Percentiles rank a stretch among this genome's conserved stretches.
phyloP scores from a whole-genome alignment of 192 early-diverging fungal species.

The Backusella liffmaniae region DNA sequence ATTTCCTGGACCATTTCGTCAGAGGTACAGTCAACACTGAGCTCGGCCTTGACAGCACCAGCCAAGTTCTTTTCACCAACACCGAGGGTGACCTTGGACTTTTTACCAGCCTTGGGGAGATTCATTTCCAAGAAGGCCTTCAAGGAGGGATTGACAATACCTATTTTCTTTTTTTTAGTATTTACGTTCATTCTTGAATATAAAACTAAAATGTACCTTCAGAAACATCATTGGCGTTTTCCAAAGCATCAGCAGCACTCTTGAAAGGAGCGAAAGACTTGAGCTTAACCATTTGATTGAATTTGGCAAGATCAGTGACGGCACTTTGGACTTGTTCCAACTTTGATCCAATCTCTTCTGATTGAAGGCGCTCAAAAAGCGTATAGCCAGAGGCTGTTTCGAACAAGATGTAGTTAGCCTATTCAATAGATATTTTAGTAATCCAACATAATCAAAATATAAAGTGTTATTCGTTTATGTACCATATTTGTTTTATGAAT shows the following conservation, averaged over 20 bases:
- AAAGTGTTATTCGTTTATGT: neutral
- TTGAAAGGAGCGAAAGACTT: constrained; percentile 98
- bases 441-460: neutral
- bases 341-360: constrained; percentile 95
- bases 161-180: constrained; percentile 35
- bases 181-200: neutral
- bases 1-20: constrained; percentile 87
- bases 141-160: constrained; percentile 83
- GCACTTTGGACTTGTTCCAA: constrained; percentile 84
- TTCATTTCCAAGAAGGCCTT: constrained; percentile 96
- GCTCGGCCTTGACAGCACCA: constrained; percentile 71
- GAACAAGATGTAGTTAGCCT: constrained; percentile 75
- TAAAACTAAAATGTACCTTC: constrained; percentile 65
- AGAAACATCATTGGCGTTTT: constrained; percentile 97
- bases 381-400: constrained; percentile 97
- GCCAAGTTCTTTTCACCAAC: constrained; percentile 87
- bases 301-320: constrained; percentile 82
- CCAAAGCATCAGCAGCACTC: constrained; percentile 93
- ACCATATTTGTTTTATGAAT: neutral
- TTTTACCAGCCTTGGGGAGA: constrained; percentile 80
- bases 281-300: constrained; percentile 81
- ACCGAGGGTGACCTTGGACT: constrained; percentile 73
- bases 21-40: constrained; percentile 75
- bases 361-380: constrained; percentile 90
- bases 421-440: neutral